These are phyloP conservation scores for Sugiyamaella neomexicana DNA, from an alignment of 1,139 yeast species.

Conservation along the genomic window DNA sequence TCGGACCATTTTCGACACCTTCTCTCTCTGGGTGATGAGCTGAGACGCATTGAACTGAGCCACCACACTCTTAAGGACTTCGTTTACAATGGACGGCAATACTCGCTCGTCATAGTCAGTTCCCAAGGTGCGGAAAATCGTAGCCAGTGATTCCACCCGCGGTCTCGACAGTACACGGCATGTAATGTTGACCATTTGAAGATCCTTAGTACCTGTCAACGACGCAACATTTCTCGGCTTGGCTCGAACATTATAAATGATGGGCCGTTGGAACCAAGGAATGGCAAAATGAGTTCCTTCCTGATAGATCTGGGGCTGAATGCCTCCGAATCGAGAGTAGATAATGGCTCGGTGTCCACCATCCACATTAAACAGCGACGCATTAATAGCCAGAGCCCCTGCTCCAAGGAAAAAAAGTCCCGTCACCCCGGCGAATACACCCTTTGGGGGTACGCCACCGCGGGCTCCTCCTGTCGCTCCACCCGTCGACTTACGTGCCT, in stretches of 20 bases:
- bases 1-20: slow-evolving; percentile 85
- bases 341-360: slow-evolving; percentile 99
- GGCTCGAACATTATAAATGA: slow-evolving; percentile 92
- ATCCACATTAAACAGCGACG: slow-evolving; percentile 89
- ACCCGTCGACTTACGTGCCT: slow-evolving; percentile 53
- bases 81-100: slow-evolving; percentile 94
- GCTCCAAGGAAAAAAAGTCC: slow-evolving; percentile 76
- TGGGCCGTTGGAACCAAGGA: slow-evolving; percentile 95
- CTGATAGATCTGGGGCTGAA: slow-evolving; percentile 76
- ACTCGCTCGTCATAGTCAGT: slow-evolving; percentile 94
- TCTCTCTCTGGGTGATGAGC: slow-evolving; percentile 96
- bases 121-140: slow-evolving; percentile 88
- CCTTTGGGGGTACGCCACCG: slow-evolving; percentile 42
- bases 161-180: slow-evolving; percentile 97
- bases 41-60: slow-evolving; percentile 99
- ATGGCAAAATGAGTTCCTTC: slow-evolving; percentile 95
- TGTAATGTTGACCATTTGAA: slow-evolving; percentile 98
- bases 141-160: slow-evolving; percentile 71
- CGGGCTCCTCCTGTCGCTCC: slow-evolving; percentile 36
- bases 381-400: slow-evolving; percentile 63
- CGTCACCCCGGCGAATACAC: slow-evolving; percentile 64
- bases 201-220: slow-evolving; percentile 94
- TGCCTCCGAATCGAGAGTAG: slow-evolving; percentile 85
- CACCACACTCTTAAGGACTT: slow-evolving; percentile 92
- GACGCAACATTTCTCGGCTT: slow-evolving; percentile 98